phyloP scores from a whole-genome alignment of 345 rosid genomes.

The Anastatica hierochuntica region DNA sequence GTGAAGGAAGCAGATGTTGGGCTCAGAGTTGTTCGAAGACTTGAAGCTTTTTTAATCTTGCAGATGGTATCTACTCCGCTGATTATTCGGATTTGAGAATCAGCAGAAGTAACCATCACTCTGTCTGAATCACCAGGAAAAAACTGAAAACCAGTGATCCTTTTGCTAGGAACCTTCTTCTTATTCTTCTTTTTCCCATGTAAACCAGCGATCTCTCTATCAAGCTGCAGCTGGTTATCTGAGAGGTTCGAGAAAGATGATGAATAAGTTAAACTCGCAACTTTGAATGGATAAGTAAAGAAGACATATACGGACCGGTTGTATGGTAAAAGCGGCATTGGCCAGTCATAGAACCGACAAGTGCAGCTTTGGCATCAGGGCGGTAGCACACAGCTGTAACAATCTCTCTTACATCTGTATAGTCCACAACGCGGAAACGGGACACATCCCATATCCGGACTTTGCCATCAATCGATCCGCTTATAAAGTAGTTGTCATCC shows the following conservation, averaged over 20 bases:
- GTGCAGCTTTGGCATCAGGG: constrained; percentile 59
- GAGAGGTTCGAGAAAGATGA: not conserved
- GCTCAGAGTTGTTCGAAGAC: constrained; percentile 39
- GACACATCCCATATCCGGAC: too few species aligned
- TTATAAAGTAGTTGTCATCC: constrained; percentile 52
- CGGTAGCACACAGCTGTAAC: constrained; percentile 60
- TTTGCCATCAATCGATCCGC: constrained; percentile 61
- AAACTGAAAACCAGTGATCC: constrained; percentile 72
- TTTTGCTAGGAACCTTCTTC: constrained; percentile 54
- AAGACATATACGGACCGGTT: constrained; percentile 47
- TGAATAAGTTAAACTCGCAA: too few species aligned
- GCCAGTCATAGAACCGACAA: constrained; percentile 64
- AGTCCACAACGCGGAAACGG: constrained; percentile 46
- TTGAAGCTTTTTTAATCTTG: constrained; percentile 50
- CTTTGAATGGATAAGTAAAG: too few species aligned
- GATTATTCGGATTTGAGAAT: constrained; percentile 52
- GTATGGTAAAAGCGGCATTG: constrained; percentile 51
- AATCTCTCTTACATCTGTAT: constrained; percentile 51
- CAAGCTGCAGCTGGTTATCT: constrained; percentile 48
- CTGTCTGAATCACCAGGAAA: constrained; percentile 55
- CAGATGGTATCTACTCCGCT: constrained; percentile 37
- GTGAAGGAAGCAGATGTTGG: constrained; percentile 58
- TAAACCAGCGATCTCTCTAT: constrained; percentile 38
- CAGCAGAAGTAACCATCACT: constrained; percentile 64
- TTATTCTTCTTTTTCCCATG: constrained; percentile 71